Evolutionary conservation across 1,284 basidiomycete genomes (phyloP).

Genomic region (Trichosporon sp.): DNA sequence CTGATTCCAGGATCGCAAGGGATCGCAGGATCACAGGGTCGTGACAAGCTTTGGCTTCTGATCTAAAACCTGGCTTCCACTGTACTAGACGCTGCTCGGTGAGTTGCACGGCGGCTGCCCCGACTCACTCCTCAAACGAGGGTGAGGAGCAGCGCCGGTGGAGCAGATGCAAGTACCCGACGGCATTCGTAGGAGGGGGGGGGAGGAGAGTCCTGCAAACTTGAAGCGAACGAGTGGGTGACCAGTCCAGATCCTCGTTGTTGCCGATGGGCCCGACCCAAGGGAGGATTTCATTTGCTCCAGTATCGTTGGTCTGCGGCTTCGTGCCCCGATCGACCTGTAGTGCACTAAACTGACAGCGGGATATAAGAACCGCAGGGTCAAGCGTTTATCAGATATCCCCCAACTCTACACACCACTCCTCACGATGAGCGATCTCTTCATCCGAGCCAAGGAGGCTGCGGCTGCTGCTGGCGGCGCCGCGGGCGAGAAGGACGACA

Average conservation of each 20-base stretch:
- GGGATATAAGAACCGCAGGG: slow-evolving; percentile 2
- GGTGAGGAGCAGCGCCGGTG: background rate
- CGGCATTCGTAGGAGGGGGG: background rate
- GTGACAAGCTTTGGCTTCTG: slow-evolving; percentile 10
- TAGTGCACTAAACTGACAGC: background rate
- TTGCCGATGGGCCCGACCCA: background rate
- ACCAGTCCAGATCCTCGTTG: background rate
- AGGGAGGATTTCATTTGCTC: slow-evolving; percentile 7
- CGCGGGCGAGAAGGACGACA: background rate
- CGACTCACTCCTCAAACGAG: background rate
- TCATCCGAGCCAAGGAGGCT: slow-evolving; percentile 7
- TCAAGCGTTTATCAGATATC: slow-evolving; percentile 5
- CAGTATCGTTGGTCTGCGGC: background rate
- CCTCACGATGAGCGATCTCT: slow-evolving; percentile 2
- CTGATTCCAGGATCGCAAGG: background rate
- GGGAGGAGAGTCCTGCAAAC: background rate
- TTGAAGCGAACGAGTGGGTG: background rate
- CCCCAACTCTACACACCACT: background rate
- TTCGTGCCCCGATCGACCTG: background rate
- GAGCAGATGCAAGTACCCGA: background rate
- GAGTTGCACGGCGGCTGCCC: background rate
- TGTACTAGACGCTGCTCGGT: background rate
- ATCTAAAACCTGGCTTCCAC: slow-evolving; percentile 4
- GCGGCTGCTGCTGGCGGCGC: background rate
- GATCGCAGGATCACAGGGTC: background rate